Evolutionary conservation across 768 basidiomycete species (phyloP), one percentile per base, ranked within the genome.

Genomic region (Albatrellus ellisii): DNA sequence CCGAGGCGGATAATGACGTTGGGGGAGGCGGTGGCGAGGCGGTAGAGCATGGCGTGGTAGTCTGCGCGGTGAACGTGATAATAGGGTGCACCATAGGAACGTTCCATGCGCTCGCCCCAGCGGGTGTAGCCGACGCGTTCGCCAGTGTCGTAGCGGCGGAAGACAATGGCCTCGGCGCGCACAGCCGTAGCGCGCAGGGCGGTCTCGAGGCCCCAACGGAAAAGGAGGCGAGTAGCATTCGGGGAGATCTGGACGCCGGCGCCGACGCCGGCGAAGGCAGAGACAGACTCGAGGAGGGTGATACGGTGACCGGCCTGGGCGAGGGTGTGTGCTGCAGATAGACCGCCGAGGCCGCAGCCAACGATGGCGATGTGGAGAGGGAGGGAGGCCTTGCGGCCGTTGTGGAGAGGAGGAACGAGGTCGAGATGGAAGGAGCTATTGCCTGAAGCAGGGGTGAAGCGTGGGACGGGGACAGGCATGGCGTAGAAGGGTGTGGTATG

Each of bases 11-110:
- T 51, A 1, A 46, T 49, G 37, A 64, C 59, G 41, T 46, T 45
- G 3, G 61, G 60, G 3, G 47, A 48, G 8, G 54, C 50, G 20
- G 33, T 32, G 6, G 45, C 54, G 42, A 66, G 56, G 43, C 63
- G 61, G 41, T 55, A 59, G 28, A 67, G 57, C 20, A 67, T 50
- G 20, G 55, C 56, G 49, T 67, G 66, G 39, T 65, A 61, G 51
- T 67, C 66, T 24, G 63, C 65, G 42, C 66, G 63, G 41, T 67
- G 66, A 38, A 67, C 54, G 42, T 67, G 62, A 42, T 62, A 62
- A 48, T 66, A 67, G 5, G 63, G 64, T 43, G 63, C 55, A 38
- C 64, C 65, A 42, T 59, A 59, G 4, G 54, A 52, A 1, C 40
- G 15, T 24, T 49, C 44, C 51, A 64, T 62, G 28, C 46, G 41